Evolutionary conservation across 2,329 filamentous ascomycete genomes (phyloP).

Genomic region (Tolypocladium sp.): DNA sequence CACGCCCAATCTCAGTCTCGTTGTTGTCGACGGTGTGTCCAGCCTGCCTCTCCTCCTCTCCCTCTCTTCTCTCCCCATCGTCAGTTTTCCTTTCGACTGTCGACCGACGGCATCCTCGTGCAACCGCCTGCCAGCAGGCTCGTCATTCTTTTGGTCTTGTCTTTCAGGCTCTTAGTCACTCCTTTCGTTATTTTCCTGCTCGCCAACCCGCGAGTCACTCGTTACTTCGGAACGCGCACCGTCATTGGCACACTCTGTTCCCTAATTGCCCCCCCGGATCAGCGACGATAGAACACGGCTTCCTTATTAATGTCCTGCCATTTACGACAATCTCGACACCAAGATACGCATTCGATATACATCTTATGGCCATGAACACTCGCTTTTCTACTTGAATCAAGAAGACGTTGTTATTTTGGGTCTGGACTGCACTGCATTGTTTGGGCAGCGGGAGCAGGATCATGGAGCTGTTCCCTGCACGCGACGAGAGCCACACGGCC

Average conservation of each 20-base stretch:
- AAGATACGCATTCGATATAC: not conserved
- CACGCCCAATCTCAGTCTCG: not conserved
- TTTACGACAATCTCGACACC: not conserved
- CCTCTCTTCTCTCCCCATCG: constrained; percentile 19
- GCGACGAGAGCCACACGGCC: not conserved
- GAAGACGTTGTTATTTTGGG: not conserved
- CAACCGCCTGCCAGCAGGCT: constrained; percentile 45
- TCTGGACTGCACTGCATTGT: not conserved
- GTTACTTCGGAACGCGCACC: not conserved
- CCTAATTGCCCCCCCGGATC: not conserved
- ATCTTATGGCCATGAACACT: constrained; percentile 12
- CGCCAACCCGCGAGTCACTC: not conserved
- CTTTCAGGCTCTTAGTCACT: constrained; percentile 23
- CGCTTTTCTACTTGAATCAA: constrained; percentile 9
- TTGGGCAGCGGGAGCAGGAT: not conserved
- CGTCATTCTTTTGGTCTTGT: constrained; percentile 41
- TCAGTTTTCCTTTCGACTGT: constrained; percentile 19
- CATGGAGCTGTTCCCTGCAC: constrained; percentile 1
- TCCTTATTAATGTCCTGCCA: not conserved
- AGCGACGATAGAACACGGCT: not conserved
- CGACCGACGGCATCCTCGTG: constrained; percentile 23
- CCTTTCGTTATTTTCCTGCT: constrained; percentile 18
- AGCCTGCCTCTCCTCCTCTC: constrained; percentile 7
- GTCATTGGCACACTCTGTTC: not conserved
- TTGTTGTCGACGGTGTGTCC: not conserved